These are phyloP conservation scores for Malassezia yamatoensis DNA, from an alignment of 1,284 basidiomycete species.

Conservation along the genomic window DNA sequence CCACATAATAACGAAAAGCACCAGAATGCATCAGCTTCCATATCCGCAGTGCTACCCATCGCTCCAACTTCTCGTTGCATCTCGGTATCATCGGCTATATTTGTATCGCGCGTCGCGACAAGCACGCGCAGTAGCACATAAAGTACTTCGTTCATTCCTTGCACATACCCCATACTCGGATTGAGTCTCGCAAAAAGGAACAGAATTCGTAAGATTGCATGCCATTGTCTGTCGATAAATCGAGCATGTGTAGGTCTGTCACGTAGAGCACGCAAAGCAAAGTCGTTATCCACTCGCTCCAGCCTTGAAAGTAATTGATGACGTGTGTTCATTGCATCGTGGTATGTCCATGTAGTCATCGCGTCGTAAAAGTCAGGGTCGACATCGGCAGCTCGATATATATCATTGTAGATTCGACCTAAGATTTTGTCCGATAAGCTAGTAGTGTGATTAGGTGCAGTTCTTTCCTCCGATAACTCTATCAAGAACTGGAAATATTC, in stretches of 20 bases:
- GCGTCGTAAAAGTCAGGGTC: not conserved
- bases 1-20: conserved; percentile 42
- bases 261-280: not conserved
- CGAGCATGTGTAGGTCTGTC: not conserved
- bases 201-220: conserved; percentile 41
- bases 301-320: conserved; percentile 23
- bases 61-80: conserved; percentile 1
- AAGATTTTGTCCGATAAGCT: conserved; percentile 24
- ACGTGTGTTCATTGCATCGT: conserved; percentile 11
- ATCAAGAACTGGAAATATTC: conserved; percentile 40
- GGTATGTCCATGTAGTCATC: not conserved
- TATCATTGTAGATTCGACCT: conserved; percentile 41
- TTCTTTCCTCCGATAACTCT: conserved; percentile 23
- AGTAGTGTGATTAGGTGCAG: not conserved
- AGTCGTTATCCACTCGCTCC: conserved; percentile 24
- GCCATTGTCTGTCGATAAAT: conserved; percentile 30
- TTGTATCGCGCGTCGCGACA: conserved; percentile 19
- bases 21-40: conserved; percentile 47
- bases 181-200: conserved; percentile 43
- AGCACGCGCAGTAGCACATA: conserved; percentile 36
- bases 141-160: conserved; percentile 45
- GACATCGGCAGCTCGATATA: conserved; percentile 20
- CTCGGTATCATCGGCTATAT: not conserved
- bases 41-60: conserved; percentile 10
- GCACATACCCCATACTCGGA: conserved; percentile 41